Evolutionary conservation across 2,329 filamentous ascomycete genomes (phyloP), one percentile per base, ranked within the genome.

Genomic region (Atkinsonella texensis): DNA sequence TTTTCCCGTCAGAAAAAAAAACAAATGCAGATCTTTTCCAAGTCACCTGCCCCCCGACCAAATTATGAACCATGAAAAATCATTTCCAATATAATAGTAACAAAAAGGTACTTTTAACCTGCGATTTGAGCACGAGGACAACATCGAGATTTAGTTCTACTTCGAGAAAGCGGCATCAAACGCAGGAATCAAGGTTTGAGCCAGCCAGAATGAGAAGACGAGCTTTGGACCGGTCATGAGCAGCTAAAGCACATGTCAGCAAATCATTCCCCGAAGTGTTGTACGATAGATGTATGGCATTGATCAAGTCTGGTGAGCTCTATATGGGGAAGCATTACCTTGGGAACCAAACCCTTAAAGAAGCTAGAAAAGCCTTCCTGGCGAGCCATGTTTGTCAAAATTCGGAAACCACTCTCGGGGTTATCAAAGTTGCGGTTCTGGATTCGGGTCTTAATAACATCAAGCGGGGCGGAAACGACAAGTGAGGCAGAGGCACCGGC

Each of bases 361-460:
- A 98, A 97, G 63, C 85, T 84, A 15, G 77, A 74, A 53, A 85
- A 66, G 20, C 91, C 93, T 71, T 98, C 93, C 61, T 95, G 81
- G 75, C 84, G 87, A 58, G 87, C 80, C 93, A 98, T 98, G 68
- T 89, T 95, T 57, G 82, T 79, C 56, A 98, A 74, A 62, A 98
- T 97, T 63, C 82, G 81, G 79, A 95, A 89, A 43, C 93, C 93
- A 60, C 86, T 86, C 75, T 97, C 89, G 54, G 91, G 91, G 76
- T 95, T 93, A 58, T 98, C 93, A 63, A 98, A 98, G 77, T 98
- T 97, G 65, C 87, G 83, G 79, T 97, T 97, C 74, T 97, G 91
- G 62, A 97, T 95, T 64, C 91, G 83, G 54, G 91, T 96, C 80
- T 97, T 97, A 79, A 97, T 93, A 60, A 97, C 91, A 66, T 97